These are phyloP conservation scores for Isochrysis galbana DNA, from an alignment of 78 protist genomes.

Conservation along the genomic window DNA sequence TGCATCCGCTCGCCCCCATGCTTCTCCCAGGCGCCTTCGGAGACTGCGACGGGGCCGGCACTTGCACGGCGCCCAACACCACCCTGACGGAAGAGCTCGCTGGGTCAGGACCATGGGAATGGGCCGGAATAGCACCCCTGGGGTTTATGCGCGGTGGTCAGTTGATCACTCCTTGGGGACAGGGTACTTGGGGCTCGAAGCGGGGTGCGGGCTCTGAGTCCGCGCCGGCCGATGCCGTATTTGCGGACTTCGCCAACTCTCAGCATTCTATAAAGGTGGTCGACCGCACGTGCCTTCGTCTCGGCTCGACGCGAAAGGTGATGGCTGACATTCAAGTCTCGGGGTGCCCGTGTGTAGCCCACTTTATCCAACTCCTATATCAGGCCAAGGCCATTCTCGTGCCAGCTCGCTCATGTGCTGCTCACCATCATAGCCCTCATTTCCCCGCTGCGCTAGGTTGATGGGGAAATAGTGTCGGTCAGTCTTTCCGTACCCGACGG, in stretches of 20 bases:
- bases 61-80: neutral
- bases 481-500: no score
- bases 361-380: no score
- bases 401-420: no score
- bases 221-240: constrained; percentile 5
- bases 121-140: neutral
- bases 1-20: neutral
- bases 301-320: neutral
- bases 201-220: neutral
- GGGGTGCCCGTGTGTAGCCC: no score
- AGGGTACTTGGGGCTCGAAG: neutral
- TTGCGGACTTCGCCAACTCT: neutral
- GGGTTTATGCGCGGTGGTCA: constrained; percentile 1
- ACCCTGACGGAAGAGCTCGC: neutral
- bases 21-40: neutral
- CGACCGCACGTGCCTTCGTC: neutral
- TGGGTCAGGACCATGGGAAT: neutral
- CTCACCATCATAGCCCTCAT: no score
- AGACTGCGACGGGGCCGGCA: neutral
- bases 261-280: neutral
- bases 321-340: no score
- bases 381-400: no score
- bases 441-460: no score
- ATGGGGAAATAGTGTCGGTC: no score
- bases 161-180: neutral